Percentiles rank a stretch among this genome's conserved stretches.
phyloP scores from a whole-genome alignment of 108 stramenopile genomes.

The Chaetoceros muelleri region DNA sequence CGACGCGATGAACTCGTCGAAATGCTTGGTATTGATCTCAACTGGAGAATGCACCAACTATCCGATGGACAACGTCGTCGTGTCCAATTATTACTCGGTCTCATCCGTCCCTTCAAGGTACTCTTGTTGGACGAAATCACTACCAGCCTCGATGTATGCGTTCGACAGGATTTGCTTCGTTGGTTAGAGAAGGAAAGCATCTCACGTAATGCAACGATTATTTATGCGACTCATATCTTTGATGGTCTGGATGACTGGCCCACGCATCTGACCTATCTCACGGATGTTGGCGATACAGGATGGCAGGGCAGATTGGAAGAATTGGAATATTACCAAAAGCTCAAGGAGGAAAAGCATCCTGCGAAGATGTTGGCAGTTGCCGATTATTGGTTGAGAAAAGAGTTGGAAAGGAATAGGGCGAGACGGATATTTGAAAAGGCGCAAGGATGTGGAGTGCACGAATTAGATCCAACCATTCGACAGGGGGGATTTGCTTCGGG shows the following conservation, averaged over 20 bases:
- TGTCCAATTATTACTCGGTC: conserved; percentile 92
- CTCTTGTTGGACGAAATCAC: conserved; percentile 96
- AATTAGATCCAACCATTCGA: conserved; percentile 42
- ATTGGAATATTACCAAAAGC: conserved; percentile 55
- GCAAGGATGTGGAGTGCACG: conserved; percentile 34
- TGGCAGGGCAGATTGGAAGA: conserved; percentile 79
- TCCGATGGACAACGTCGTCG: conserved; percentile 89
- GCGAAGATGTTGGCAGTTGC: conserved; percentile 78
- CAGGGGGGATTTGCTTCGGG: conserved; percentile 82
- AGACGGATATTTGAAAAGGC: conserved; percentile 52
- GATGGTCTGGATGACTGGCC: conserved; percentile 74
- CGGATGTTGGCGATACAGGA: conserved; percentile 52
- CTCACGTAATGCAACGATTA: conserved; percentile 82
- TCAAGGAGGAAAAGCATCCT: conserved; percentile 66
- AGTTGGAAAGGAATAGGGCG: conserved; percentile 49
- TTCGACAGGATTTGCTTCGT: conserved; percentile 82
- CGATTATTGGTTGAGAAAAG: conserved; percentile 75
- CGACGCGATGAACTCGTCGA: conserved; percentile 90
- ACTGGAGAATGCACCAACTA: conserved; percentile 96
- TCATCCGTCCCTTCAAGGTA: conserved; percentile 92
- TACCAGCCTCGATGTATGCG: conserved; percentile 91
- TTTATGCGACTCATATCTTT: conserved; percentile 99
- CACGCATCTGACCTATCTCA: conserved; percentile 59
- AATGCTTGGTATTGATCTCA: conserved; percentile 88
- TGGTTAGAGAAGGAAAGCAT: conserved; percentile 92